Base-by-base conservation (phyloP, 139 green algal genomes). In the Micromonas pusilla region DNA sequence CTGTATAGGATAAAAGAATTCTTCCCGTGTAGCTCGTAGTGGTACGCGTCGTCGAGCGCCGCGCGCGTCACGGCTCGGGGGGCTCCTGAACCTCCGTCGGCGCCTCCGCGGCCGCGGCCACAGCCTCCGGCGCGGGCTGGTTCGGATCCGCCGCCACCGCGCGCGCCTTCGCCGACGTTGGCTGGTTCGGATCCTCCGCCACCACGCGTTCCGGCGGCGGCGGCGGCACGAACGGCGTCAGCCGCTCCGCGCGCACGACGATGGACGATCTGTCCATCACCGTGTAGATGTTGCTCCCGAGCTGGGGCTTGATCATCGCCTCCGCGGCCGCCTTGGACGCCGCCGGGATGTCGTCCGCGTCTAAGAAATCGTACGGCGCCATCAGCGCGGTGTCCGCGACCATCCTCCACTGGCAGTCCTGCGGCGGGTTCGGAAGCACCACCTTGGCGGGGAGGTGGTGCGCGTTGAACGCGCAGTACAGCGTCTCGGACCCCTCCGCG, bases 401-500 rank as follows among this genome's bases (percentile, higher is more conserved):
- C 19, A 60, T 34, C 38, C 33, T 75, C 37, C 63, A 87, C 80
- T 79, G 87, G 70, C 91, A 91, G 93, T 52, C 91, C 1, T 73
- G 54, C 85, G 86, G 91, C 2, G 52, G 72, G 20, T 83, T 37
- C 3, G 91, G 91, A 36, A 96, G 83, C 52, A 80, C 52, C 26
- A 91, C 82, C 60, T 82, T 76, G 0, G 70, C 66, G 6, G 88
- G 64, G 5, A 75, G 64, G 85, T 92, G 87, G 31, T 57, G 34
- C 28, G 85, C 86, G 82, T 93, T 94, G 87, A 94, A 92, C 26
- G 90, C 90, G 9, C 93, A 73, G 86, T 93, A 95, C 25, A 96
- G 79, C 5, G 87, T 86, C 3, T 82, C 82, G 2, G 60, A 80
- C 1, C 78, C 60, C 4, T 72, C 38, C 19, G 67, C 52, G 67